A percentile compares a stretch with the other conserved stretches of the same genome.
phyloP scores from a whole-genome alignment of 768 basidiomycete species.

The Kwoniella botswanensis region DNA sequence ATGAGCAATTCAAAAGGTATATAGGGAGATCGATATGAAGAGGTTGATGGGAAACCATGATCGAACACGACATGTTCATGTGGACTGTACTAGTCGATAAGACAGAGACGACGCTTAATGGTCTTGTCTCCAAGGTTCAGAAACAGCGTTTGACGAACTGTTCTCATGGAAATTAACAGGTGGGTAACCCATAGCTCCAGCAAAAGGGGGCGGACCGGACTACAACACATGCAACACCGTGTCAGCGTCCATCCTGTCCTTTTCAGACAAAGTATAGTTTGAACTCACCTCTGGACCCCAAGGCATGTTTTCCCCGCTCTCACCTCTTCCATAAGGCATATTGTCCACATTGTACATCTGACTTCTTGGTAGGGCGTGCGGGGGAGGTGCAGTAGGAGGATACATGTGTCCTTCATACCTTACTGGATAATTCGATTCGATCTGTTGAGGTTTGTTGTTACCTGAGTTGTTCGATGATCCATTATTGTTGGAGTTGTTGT shows the following conservation, averaged over 20 bases:
- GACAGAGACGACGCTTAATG: conserved; percentile 1
- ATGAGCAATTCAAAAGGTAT: neutral
- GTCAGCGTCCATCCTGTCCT: neutral
- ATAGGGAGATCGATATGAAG: neutral
- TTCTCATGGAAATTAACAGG: conserved; percentile 25
- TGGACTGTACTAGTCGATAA: neutral
- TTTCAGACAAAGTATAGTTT: neutral
- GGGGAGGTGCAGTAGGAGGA: conserved; percentile 31
- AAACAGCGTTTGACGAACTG: conserved; percentile 5
- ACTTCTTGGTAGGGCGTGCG: conserved; percentile 32
- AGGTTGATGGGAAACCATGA: neutral
- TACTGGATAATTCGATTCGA: conserved; percentile 24
- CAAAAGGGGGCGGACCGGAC: conserved; percentile 35
- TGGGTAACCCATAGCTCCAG: conserved; percentile 26
- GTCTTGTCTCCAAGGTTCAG: conserved; percentile 28
- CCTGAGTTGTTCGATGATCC: neutral
- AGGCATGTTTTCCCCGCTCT: conserved; percentile 22
- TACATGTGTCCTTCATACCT: conserved; percentile 37
- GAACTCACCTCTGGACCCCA: conserved; percentile 36
- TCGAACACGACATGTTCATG: neutral
- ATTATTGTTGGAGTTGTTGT: conserved; percentile 6
- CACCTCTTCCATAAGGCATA: conserved; percentile 27
- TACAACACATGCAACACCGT: neutral
- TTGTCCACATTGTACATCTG: conserved; percentile 26
- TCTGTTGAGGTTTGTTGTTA: conserved; percentile 11